These are phyloP conservation scores for Pythium phragmiticola DNA, from an alignment of 352 stramenopile species.

Conservation along the genomic window DNA sequence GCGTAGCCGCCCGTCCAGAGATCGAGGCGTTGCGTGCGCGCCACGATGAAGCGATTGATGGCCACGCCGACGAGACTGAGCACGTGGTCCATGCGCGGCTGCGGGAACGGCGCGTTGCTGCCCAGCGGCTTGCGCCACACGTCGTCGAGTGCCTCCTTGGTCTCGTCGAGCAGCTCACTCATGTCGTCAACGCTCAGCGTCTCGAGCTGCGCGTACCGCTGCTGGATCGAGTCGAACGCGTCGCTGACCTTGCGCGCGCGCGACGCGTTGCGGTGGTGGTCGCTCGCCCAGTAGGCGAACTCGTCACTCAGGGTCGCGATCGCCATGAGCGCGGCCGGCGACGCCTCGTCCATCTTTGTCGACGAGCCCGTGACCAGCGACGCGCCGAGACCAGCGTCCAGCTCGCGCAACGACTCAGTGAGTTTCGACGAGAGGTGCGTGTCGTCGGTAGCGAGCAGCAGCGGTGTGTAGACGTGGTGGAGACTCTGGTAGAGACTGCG, in stretches of 20 bases:
- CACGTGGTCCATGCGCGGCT: constrained; percentile 87
- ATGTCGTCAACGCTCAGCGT: constrained; percentile 75
- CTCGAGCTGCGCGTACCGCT: constrained; percentile 63
- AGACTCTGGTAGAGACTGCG: constrained; percentile 79
- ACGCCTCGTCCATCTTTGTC: constrained; percentile 25
- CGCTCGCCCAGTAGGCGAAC: constrained; percentile 83
- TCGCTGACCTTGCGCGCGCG: constrained; percentile 77
- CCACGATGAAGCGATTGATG: constrained; percentile 74
- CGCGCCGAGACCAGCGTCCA: constrained; percentile 60
- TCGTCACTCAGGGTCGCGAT: constrained; percentile 87
- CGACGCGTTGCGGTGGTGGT: constrained; percentile 52
- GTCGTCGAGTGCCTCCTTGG: constrained; percentile 84
- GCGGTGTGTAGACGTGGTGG: constrained; percentile 80
- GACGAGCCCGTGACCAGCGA: constrained; percentile 30
- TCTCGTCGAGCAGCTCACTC: constrained; percentile 84
- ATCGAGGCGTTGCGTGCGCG: constrained; percentile 42
- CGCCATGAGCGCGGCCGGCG: constrained; percentile 50
- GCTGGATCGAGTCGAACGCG: constrained; percentile 81
- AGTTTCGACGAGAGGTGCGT: constrained; percentile 72
- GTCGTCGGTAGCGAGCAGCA: constrained; percentile 58
- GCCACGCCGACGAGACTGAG: constrained; percentile 77
- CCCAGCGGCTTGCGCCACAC: constrained; percentile 83
- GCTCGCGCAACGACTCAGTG: constrained; percentile 74
- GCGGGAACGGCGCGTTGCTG: constrained; percentile 63
- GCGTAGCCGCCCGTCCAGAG: constrained; percentile 75